Evolutionary conservation across 1,284 basidiomycete species (phyloP), one percentile per base, ranked within the genome.

Genomic region (Earliella scabrosa): DNA sequence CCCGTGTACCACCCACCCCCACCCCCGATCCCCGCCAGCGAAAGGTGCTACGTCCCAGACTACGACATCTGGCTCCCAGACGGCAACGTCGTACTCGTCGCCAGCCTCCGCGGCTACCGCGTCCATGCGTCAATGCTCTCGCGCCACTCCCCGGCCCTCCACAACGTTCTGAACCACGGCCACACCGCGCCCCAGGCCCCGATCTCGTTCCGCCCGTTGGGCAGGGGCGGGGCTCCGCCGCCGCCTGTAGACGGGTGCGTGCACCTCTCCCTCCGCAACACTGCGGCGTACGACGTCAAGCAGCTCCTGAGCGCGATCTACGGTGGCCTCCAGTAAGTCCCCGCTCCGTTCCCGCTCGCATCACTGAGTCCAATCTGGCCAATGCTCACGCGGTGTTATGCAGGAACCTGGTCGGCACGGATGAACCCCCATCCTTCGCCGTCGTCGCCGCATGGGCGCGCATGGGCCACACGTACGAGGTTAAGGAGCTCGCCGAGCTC

Each of bases 61-160:
- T 18, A 29, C 16, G 58, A 59, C 26, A 5, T 59, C 9, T 59
- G 53, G 58, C 52, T 55, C 36, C 50, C 55, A 1, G 58, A 59
- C 23, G 53, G 58, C 2, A 59, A 54, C 31, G 36, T 59, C 38
- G 41, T 55, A 5, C 26, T 59, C 6, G 16, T 55, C 18, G 49
- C 58, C 16, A 10, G 23, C 20, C 8, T 38, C 4, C 21, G 21
- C 3, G 50, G 36, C 11, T 59, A 55, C 34, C 53, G 50, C 7
- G 23, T 55, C 23, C 50, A 59, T 41, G 43, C 29, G 26, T 24
- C 45, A 29, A 13, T 49, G 13, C 53, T 55, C 20, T 47, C 53
- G 10, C 16, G 24, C 13, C 31, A 47, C 21, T 59, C 58, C 4
- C 32, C 32, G 14, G 39, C 45, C 8, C 55, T 59, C 52, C 13